Evolutionary conservation across 2,329 filamentous ascomycete genomes (phyloP), one percentile per base, ranked within the genome.

Genomic region (Metarhizium brunneum): DNA sequence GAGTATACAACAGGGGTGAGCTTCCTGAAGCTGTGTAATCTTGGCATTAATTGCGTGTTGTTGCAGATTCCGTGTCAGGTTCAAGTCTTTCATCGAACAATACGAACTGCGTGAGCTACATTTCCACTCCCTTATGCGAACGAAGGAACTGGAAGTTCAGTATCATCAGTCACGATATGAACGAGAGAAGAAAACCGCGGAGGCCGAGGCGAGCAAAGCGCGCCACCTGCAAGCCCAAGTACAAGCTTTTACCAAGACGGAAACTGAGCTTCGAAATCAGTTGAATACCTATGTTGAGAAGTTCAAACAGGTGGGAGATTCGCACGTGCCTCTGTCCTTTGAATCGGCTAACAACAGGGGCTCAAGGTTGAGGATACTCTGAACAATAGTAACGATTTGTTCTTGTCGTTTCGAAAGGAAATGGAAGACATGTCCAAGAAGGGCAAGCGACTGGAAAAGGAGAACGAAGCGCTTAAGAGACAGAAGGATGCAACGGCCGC

Each of bases 361-460:
- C 16, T 29, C 59, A 63, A 97, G 92, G 92, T 97, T 69, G 92
- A 97, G 81, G 94, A 97, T 73, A 97, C 92, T 42, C 81, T 97
- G 53, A 97, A 96, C 74, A 97, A 96, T 69, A 96, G 90, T 72
- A 97, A 97, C 75, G 94, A 97, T 69, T 78, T 97, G 54, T 97
- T 97, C 72, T 77, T 96, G 62, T 96, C 94, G 1, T 97, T 97
- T 73, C 84, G 92, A 54, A 96, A 96, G 75, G 94, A 97, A 73
- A 97, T 97, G 92, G 94, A 97, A 73, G 94, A 97, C 67, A 97
- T 97, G 92, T 96, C 92, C 1, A 96, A 96, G 76, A 97, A 97
- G 76, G 96, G 92, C 6, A 96, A 96, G 73, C 86, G 91, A 30
- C 78, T 99, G 54, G 94, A 99, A 71, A 96, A 96, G 73, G 94